Evolutionary conservation across 2,329 filamentous ascomycete species (phyloP).

Genomic region (Fusarium incarnatum): DNA sequence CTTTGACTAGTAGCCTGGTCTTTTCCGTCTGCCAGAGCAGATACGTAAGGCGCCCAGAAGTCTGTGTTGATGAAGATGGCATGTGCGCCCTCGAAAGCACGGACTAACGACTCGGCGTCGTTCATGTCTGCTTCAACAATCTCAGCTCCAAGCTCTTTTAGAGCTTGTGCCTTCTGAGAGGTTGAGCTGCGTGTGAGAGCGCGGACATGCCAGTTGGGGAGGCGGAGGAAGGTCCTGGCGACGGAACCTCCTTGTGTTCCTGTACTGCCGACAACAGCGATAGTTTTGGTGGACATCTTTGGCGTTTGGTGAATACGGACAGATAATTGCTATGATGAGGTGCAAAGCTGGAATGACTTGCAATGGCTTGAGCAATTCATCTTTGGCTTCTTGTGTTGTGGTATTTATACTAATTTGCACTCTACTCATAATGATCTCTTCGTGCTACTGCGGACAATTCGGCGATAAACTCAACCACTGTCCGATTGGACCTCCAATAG

Average conservation of each 20-base stretch:
- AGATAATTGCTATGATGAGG: accelerated
- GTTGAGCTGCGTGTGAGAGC: slow-evolving; percentile 58
- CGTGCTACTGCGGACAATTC: neutral
- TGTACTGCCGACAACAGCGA: slow-evolving; percentile 60
- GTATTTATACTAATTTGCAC: neutral
- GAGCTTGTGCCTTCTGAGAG: slow-evolving; percentile 53
- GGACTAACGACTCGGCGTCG: slow-evolving; percentile 52
- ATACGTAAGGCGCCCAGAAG: slow-evolving; percentile 61
- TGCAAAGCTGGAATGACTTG: neutral
- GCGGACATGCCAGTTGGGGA: slow-evolving; percentile 56
- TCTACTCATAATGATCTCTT: no score
- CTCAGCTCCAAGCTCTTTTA: slow-evolving; percentile 55
- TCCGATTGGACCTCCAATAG: neutral
- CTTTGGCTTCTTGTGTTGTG: neutral
- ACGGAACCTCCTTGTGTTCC: slow-evolving; percentile 63
- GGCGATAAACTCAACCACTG: neutral
- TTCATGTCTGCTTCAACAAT: slow-evolving; percentile 59
- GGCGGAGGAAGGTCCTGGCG: slow-evolving; percentile 55
- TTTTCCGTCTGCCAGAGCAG: slow-evolving; percentile 51
- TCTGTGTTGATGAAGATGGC: slow-evolving; percentile 65
- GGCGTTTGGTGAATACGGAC: accelerated
- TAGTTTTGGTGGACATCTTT: slow-evolving; percentile 45
- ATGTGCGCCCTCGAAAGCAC: slow-evolving; percentile 57
- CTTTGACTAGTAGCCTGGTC: slow-evolving; percentile 50
- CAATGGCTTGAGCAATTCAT: neutral